Evolutionary conservation across 2,329 filamentous ascomycete species (phyloP), one percentile per base, ranked within the genome.

Genomic region (Thielaviopsis populi): DNA sequence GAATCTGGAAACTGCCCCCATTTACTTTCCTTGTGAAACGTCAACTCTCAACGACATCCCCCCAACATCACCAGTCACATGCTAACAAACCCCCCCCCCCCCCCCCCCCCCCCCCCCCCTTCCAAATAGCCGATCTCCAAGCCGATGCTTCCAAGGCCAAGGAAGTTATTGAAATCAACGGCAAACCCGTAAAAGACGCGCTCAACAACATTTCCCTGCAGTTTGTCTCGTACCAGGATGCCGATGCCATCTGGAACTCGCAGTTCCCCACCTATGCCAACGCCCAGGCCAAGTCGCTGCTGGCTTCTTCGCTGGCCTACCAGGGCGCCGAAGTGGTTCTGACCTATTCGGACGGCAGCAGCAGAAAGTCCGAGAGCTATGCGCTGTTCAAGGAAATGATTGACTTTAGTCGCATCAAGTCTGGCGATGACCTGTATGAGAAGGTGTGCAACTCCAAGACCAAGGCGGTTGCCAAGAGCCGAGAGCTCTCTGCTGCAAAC

Each of bases 281-380:
- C 68, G 70, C 6, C 24, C 50, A 56, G 61, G 63, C 30, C 68
- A 66, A 1, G 68, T 67, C 3, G 65, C 60, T 17, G 69, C 69
- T n/a, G 73, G 73, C 37, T 72, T 73, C 58, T 62, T 64, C 27
- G 61, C 63, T n/a, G 19, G 62, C 70, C 48, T 72, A 72, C 64
- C 69, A 64, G 3, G 74, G 74, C 24, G 65, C 71, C 54, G 72
- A 68, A 61, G 75, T 73, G 0, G 74, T 70, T 0, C 63, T 76
- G 3, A 72, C 72, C 1, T 76, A 74, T 58, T 70, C 68, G 40
- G 74, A 76, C 67, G 74, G 74, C 58, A 73, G 72, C 5, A 68
- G 67, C 42, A 33, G 69, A 15, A 69, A 69, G 5, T 68, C 71
- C 60, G 75, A 75, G 50, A 68, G 67, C 68, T 69, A 66, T 53